Base-by-base conservation (phyloP, 306 rosid species). In the Casuarina cunninghamiana region DNA sequence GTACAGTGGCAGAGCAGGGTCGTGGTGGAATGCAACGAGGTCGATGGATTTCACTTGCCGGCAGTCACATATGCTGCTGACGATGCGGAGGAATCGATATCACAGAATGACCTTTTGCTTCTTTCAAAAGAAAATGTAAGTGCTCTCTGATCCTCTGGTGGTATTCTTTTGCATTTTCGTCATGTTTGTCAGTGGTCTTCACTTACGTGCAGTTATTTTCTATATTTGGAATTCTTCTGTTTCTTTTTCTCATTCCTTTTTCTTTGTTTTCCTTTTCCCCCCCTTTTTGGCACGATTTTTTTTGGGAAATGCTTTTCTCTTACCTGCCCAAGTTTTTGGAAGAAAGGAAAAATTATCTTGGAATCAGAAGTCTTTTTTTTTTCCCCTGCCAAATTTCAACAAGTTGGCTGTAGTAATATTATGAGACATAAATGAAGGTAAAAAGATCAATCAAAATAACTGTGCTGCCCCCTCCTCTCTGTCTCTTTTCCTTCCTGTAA, bases 41-140 rank as follows among this genome's bases (percentile, higher is more conserved):
- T 85, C 5, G 89, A 84, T 77, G 98, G 88, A 48, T 94, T 94
- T 86, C 94, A 94, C 84, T 86, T 87, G 46, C 77, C 87, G 69
- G 93, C 87, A 55, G 75, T 92, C 37, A 83, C 88, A 6, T 84
- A 81, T 53, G 82, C 84, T 21, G 54, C 73, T 6, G 54, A 37
- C 16, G 82, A 84, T 12, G 80, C 73, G 53, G 86, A 86, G n/a
- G 90, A 86, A 69, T 84, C 84, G 5, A 79, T 88, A 69, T 84
- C 91, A 7, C 92, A 87, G 74, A 87, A 90, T 79, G 98, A 94
- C 87, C 92, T 94, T 77, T 84, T 92, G 72, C 90, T 94, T 76
- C 85, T 94, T 80, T 89, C 96, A 2, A 90, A 87, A 82, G 91
- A 86, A 48, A 84, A 89, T 91, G 98, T 94, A 83, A 76, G 46